Conservation (phyloP, 305 asterid genomes). For the Rubia occidens region DNA sequence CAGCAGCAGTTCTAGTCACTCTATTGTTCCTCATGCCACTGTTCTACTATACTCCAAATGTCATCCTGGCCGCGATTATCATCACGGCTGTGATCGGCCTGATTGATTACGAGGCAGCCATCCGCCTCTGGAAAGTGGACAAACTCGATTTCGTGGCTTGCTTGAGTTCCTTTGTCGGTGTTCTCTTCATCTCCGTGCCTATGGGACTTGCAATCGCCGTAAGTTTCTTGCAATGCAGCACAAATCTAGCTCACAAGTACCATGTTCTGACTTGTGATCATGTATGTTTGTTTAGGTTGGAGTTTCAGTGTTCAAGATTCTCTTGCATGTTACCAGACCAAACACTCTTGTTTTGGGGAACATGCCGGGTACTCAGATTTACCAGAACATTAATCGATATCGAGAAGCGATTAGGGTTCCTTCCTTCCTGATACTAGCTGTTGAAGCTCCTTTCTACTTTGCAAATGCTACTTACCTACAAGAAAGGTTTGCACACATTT, state of each 20-base stretch:
- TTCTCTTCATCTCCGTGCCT: slow-evolving; percentile 86
- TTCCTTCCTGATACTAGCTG: slow-evolving; percentile 55
- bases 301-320: slow-evolving; percentile 76
- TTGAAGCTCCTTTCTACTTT: slow-evolving; percentile 83
- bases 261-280: not conserved
- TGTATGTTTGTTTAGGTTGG: slow-evolving; percentile 40
- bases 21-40: slow-evolving; percentile 77
- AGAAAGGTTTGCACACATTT: slow-evolving; percentile 35
- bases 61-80: slow-evolving; percentile 79
- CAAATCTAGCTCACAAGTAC: not conserved
- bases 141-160: slow-evolving; percentile 82
- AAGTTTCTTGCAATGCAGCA: slow-evolving; percentile 19
- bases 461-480: slow-evolving; percentile 73
- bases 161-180: slow-evolving; percentile 80
- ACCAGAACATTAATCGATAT: slow-evolving; percentile 57
- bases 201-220: slow-evolving; percentile 83
- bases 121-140: slow-evolving; percentile 74
- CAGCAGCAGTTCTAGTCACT: slow-evolving; percentile 69
- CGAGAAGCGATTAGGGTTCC: slow-evolving; percentile 58
- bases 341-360: slow-evolving; percentile 60
- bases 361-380: slow-evolving; percentile 71
- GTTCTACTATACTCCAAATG: slow-evolving; percentile 67
- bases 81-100: slow-evolving; percentile 80
- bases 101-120: slow-evolving; percentile 63
- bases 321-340: slow-evolving; percentile 86